phyloP scores from a whole-genome alignment of 2,329 filamentous ascomycete genomes.

The Chaetomium sp. region DNA sequence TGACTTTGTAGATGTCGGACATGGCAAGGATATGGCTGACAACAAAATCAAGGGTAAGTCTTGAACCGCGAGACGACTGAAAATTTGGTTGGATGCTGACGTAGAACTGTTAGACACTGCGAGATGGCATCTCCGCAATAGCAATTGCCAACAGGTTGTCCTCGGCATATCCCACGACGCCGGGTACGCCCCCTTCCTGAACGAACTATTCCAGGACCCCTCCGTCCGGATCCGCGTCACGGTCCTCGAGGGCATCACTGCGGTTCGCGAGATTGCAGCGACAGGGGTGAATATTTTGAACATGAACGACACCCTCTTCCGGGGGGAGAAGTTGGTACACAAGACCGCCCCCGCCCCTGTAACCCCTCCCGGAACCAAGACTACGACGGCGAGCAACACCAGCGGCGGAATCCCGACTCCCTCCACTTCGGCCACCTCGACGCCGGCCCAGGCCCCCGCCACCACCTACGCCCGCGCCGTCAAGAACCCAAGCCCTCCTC shows the following conservation, averaged over 20 bases:
- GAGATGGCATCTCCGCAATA: conserved; percentile 60
- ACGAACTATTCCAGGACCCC: conserved; percentile 54
- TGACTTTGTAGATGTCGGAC: conserved; percentile 65
- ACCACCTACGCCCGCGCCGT: conserved; percentile 37
- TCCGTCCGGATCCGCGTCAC: conserved; percentile 49
- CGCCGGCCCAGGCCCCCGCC: conserved; percentile 34
- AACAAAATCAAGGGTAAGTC: conserved; percentile 52
- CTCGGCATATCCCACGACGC: conserved; percentile 65
- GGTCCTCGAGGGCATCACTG: conserved; percentile 57
- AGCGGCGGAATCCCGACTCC: conserved; percentile 22
- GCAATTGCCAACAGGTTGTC: conserved; percentile 63
- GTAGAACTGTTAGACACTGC: conserved; percentile 47
- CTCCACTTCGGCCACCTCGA: conserved; percentile 33
- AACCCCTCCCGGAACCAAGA: conserved; percentile 25
- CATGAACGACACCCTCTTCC: conserved; percentile 54
- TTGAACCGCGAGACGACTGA: background rate
- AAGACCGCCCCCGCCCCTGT: conserved; percentile 30
- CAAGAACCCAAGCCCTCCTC: conserved; percentile 48
- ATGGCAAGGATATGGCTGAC: conserved; percentile 60
- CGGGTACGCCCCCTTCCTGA: conserved; percentile 61
- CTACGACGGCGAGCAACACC: conserved; percentile 17
- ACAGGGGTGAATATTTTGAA: conserved; percentile 52
- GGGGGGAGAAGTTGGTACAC: conserved; percentile 54
- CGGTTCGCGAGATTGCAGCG: conserved; percentile 51
- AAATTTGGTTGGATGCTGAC: background rate